Conservation (phyloP, 495 filamentous ascomycete species). For the Podospora comata region DNA sequence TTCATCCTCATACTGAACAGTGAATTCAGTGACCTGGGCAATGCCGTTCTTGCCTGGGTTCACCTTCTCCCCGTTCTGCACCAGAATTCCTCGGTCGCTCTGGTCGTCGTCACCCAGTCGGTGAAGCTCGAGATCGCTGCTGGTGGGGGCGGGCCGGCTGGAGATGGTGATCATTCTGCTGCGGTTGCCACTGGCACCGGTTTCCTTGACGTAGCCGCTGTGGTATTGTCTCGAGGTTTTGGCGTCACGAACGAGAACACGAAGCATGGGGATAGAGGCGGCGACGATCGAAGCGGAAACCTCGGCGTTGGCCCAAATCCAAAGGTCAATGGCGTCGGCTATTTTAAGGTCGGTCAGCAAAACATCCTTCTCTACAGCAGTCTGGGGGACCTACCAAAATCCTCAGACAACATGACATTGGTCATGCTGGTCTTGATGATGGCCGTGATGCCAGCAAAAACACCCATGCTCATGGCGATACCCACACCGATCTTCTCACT, state of each 20-base stretch:
- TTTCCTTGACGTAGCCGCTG: slow-evolving; percentile 10
- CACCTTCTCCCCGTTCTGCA: not conserved
- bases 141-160: not conserved
- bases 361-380: not conserved
- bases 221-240: slow-evolving; percentile 10
- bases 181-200: slow-evolving; percentile 6
- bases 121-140: slow-evolving; percentile 12
- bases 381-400: slow-evolving; percentile 12
- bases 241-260: slow-evolving; percentile 26
- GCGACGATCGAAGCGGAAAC: slow-evolving; percentile 27
- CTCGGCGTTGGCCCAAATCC: slow-evolving; percentile 25
- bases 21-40: slow-evolving; percentile 14
- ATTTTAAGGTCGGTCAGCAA: not conserved
- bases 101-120: slow-evolving; percentile 13
- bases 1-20: slow-evolving; percentile 12
- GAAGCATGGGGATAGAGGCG: slow-evolving; percentile 30
- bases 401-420: slow-evolving; percentile 13
- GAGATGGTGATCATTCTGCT: slow-evolving; percentile 16
- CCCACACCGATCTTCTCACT: slow-evolving; percentile 38
- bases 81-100: slow-evolving; percentile 15
- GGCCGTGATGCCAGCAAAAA: slow-evolving; percentile 26
- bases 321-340: slow-evolving; percentile 18
- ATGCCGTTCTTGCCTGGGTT: slow-evolving; percentile 2
- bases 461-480: slow-evolving; percentile 39
- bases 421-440: slow-evolving; percentile 24